Evolutionary conservation across 2,329 filamentous ascomycete species (phyloP).

Genomic region (Dothistroma septosporum): DNA sequence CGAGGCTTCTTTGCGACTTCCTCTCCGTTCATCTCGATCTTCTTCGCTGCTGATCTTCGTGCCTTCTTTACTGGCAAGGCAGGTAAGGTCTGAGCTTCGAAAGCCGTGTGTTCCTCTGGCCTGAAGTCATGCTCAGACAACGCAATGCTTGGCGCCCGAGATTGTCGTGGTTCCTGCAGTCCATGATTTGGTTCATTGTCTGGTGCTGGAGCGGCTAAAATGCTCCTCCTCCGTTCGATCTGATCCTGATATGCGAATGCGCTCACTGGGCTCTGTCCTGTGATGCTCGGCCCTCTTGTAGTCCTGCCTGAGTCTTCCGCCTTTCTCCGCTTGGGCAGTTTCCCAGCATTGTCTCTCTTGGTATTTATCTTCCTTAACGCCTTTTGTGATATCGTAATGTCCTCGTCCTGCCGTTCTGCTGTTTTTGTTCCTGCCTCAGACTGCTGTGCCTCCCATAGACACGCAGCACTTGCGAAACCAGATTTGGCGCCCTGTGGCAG

Average conservation of each 20-base stretch:
- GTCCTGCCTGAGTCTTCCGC: neutral
- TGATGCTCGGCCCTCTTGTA: neutral
- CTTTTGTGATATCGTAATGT: neutral
- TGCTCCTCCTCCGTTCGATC: neutral
- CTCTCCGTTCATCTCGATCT: neutral
- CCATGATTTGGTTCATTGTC: neutral
- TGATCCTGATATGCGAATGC: slow-evolving; percentile 1
- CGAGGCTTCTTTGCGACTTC: slow-evolving; percentile 6
- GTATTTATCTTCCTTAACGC: neutral
- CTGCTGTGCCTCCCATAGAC: slow-evolving; percentile 10
- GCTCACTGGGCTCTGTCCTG: neutral
- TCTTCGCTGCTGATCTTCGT: neutral
- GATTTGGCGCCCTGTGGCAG: slow-evolving; percentile 10
- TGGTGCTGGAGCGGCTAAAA: neutral
- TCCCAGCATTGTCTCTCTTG: slow-evolving; percentile 5
- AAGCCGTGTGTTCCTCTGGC: slow-evolving; percentile 4
- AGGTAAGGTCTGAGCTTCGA: neutral
- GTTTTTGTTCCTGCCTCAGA: neutral
- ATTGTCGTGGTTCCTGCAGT: neutral
- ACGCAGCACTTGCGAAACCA: slow-evolving; percentile 19
- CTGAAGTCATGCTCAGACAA: slow-evolving; percentile 20
- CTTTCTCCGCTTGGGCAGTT: slow-evolving; percentile 11
- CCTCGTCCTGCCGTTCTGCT: neutral
- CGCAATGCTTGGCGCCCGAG: slow-evolving; percentile 15
- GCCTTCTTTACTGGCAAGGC: slow-evolving; percentile 6